Evolutionary conservation across 1,284 basidiomycete genomes (phyloP), one percentile per base, ranked within the genome.

Genomic region (Cryptococcus sp.): DNA sequence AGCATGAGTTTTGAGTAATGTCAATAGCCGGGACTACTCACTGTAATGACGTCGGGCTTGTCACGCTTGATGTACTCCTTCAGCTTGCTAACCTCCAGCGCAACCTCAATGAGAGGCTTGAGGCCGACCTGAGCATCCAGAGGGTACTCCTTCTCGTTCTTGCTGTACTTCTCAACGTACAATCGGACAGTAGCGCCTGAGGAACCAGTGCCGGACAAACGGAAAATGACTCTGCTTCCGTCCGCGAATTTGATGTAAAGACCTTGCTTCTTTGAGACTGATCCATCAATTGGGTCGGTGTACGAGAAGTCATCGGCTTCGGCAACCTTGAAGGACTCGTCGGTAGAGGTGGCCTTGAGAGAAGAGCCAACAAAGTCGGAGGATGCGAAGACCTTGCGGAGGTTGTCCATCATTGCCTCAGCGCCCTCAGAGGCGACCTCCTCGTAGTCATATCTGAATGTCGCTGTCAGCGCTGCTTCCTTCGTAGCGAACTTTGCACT

Each of bases 201-300:
- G 64, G 89, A 92, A 19, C 95, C 95, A 0, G 96, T 99, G 50
- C 96, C 95, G 63, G 90, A 93, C 54, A 99, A 82, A 57, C 96
- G 86, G 85, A 97, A 98, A 60, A 99, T 92, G 64, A 99, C 89
- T 52, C 95, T 85, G 52, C 87, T 90, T 20, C 94, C 95, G 75
- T 99, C 95, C 38, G 81, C 81, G 79, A 99, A 99, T 61, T 85
- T 85, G 74, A 97, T 86, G 76, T 94, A 90, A 70, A 98, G 88
- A 6, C 96, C 96, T 78, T 99, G 96, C 80, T 98, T 97, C 80
- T 88, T 89, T 67, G 89, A 91, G 62, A 98, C 86, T 52, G 89
- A 92, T 55, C 87, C 83, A 78, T 99, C 96, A 77, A 99, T 97
- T 20, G 95, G 96, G 79, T 99, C 96, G 45, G 87, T 96, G 84